Conservation (phyloP, 768 basidiomycete species). For the Kondoa malvinella region DNA sequence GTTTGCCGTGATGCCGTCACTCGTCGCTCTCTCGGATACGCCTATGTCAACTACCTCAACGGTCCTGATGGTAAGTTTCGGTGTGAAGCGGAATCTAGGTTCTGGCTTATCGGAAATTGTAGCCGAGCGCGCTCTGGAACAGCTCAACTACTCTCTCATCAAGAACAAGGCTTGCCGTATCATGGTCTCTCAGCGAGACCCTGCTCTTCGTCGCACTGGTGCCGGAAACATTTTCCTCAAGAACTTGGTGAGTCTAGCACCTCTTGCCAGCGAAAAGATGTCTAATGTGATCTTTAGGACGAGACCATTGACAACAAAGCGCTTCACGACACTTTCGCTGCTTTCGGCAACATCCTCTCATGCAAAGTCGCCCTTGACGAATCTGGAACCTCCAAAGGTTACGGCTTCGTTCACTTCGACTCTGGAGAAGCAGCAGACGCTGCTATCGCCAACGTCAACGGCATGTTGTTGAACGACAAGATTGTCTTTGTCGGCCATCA, state of each 20-base stretch:
- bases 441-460: slow-evolving; percentile 96
- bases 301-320: slow-evolving; percentile 54
- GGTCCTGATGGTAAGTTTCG: slow-evolving; percentile 59
- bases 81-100: not conserved
- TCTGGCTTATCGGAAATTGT: slow-evolving; percentile 4
- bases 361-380: slow-evolving; percentile 99
- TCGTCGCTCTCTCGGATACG: slow-evolving; percentile 96
- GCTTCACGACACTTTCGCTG: slow-evolving; percentile 97
- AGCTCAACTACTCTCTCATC: slow-evolving; percentile 97
- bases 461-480: slow-evolving; percentile 98
- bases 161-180: slow-evolving; percentile 98
- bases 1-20: slow-evolving; percentile 99
- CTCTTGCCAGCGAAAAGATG: slow-evolving; percentile 34
- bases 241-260: slow-evolving; percentile 43
- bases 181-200: slow-evolving; percentile 99
- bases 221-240: slow-evolving; percentile 99
- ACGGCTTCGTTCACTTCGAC: slow-evolving; percentile 98
- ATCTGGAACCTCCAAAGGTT: slow-evolving; percentile 85
- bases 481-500: slow-evolving; percentile 98
- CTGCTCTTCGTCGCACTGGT: slow-evolving; percentile 94
- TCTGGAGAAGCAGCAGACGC: slow-evolving; percentile 86
- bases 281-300: slow-evolving; percentile 56
- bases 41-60: slow-evolving; percentile 98
- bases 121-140: slow-evolving; percentile 97
- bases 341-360: slow-evolving; percentile 93